Base-by-base conservation (phyloP, 768 basidiomycete species). In the Tremella fuciformis region DNA sequence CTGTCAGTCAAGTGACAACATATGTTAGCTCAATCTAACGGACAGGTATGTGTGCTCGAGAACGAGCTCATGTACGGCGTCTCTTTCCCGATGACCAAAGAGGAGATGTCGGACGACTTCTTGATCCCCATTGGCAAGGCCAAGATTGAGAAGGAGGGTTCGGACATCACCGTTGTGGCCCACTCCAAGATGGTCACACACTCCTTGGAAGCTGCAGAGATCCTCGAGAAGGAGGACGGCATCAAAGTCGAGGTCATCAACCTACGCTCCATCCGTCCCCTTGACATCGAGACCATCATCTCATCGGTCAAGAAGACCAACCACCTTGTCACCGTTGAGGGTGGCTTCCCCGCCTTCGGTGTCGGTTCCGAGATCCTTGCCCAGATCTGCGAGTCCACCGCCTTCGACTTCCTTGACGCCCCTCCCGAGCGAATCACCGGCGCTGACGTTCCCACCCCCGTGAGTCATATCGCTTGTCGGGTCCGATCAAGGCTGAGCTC, bases 61-160 rank as follows among this genome's bases (percentile, higher is more conserved):
- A 99, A 99, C 80, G 96, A 99, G 79, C 91, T 99, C 85, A 79
- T 99, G 76, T 99, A 99, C 80, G 96, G 96, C 79, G 86, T 92
- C 64, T 84, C 88, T 37, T 99, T 98, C 87, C 92, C 93, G 50
- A 87, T 98, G 86, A 91, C 91, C 24, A 77, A 85, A 63, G 93
- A 93, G 72, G 93, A 91, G 69, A 86, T 96, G 86, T 91, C 90
- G 53, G 89, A 93, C 77, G 85, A 89, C 80, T 99, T 91, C 84
- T 78, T 93, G 44, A 81, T 98, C 55, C 94, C 93, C 37, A 96
- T 99, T 73, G 96, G 96, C 75, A 97, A 98, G 81, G 88, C 87
- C 77, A 97, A 98, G 81, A 83, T 98, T 59, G 96, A 98, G 81
- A 86, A 88, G 59, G 85, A 86, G 75, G 96, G 96, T 56, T 84